phyloP scores from a whole-genome alignment of 2,329 filamentous ascomycete species.

The Zymoseptoria passerinii region DNA sequence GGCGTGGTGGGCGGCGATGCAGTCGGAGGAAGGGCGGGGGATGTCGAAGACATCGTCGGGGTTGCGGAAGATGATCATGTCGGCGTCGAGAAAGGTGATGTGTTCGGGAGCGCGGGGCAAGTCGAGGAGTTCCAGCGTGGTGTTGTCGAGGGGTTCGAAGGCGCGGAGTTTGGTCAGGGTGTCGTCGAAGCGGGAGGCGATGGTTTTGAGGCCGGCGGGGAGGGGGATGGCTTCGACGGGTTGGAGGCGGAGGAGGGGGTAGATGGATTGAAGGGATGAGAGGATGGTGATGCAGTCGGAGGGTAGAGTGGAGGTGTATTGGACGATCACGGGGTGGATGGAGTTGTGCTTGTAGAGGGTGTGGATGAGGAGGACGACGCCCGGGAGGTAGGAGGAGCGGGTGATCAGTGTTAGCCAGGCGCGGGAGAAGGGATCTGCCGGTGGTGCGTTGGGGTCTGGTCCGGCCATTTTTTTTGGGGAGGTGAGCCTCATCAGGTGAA shows the following conservation, averaged over 20 bases:
- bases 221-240: conserved; percentile 8
- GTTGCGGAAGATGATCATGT: conserved; percentile 41
- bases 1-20: conserved; percentile 43
- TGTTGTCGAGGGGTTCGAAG: conserved; percentile 35
- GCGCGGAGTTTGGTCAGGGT: conserved; percentile 51
- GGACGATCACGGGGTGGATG: conserved; percentile 42
- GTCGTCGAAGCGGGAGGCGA: conserved; percentile 46
- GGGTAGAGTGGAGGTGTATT: conserved; percentile 40
- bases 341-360: conserved; percentile 41
- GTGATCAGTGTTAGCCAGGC: conserved; percentile 40
- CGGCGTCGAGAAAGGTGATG: conserved; percentile 47
- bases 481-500: not conserved
- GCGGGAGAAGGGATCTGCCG: conserved; percentile 7
- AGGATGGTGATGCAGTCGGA: conserved; percentile 36
- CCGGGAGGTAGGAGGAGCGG: conserved; percentile 44
- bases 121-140: not conserved
- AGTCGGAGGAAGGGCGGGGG: conserved; percentile 29
- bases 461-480: conserved; percentile 5
- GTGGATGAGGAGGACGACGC: conserved; percentile 44
- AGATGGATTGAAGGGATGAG: conserved; percentile 32
- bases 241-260: conserved; percentile 36
- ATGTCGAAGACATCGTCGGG: conserved; percentile 42
- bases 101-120: conserved; percentile 19
- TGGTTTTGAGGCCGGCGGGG: conserved; percentile 21
- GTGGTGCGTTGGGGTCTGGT: conserved; percentile 6